Percentiles rank a stretch among this genome's conserved stretches.
Evolutionary conservation across 1,284 basidiomycete genomes (phyloP).

Genomic region (Uromyces viciae-fabae): DNA sequence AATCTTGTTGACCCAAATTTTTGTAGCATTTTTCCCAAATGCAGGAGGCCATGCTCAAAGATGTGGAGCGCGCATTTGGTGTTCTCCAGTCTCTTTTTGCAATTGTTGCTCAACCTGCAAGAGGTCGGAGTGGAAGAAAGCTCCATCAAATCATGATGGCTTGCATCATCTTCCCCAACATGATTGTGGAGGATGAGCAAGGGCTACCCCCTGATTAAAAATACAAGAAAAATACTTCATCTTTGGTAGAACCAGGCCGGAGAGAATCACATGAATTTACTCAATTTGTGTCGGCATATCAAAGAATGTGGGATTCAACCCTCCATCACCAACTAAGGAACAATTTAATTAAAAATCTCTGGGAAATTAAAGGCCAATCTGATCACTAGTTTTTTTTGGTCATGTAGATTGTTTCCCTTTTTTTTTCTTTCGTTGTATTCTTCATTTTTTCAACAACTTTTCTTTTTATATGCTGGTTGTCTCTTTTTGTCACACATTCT

Average conservation of each 20-base stretch:
- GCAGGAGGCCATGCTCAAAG: background rate
- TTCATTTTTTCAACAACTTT: no score
- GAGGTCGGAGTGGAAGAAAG: background rate
- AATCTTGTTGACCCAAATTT: background rate
- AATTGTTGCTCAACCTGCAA: background rate
- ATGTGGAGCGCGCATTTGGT: background rate
- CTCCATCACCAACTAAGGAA: background rate
- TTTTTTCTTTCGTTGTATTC: background rate
- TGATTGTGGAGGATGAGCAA: background rate
- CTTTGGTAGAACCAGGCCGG: background rate
- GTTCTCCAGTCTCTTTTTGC: background rate
- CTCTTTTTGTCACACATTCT: no score
- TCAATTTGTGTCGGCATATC: background rate
- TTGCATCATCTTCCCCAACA: slow-evolving; percentile 1
- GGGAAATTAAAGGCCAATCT: background rate
- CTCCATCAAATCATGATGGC: background rate
- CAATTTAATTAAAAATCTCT: background rate
- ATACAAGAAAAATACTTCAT: background rate
- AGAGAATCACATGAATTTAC: background rate
- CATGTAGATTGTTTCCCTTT: background rate
- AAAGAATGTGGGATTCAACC: background rate
- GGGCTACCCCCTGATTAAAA: background rate
- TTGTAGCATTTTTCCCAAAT: background rate
- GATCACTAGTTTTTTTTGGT: background rate
- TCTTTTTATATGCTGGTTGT: no score